Base-by-base conservation (phyloP, 208 protist genomes). In the Leishmania tropica region DNA sequence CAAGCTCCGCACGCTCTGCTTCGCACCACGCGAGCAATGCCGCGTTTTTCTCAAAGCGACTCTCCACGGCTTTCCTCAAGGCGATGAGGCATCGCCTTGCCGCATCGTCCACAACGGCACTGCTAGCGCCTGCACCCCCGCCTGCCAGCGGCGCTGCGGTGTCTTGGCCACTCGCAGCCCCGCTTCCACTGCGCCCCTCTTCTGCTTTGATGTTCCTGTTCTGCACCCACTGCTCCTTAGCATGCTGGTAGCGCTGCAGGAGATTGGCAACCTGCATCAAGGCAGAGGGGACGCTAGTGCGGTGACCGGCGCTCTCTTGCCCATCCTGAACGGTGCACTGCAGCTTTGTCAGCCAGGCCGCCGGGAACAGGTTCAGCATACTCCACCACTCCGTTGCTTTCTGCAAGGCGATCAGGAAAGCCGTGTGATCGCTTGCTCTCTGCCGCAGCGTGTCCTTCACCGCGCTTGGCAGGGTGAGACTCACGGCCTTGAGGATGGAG, bases 311-410 rank as follows among this genome's bases (percentile, higher is more conserved):
- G 7, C 79, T 79, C 58, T 85, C 81, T 60, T 88, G 83, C 35
- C 81, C 85, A 0, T 78, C 76, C 40, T 86, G 83, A 37, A 76
- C 60, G 51, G 83, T 83, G 71, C 51, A 56, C n/a, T 86, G 85
- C 54, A 98, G 79, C 64, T 91, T 88, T 3, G 80, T 75, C 40
- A 97, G 85, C 95, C 95, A 98, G 40, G 84, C 80, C 21, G 75
- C 81, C 2, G 95, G 91, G 68, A 98, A 98, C n/a, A 96, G 83
- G 42, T 91, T 86, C 28, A 98, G 87, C 83, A 89, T 84, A 28
- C 83, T 80, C 94, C 95, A 98, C 94, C 93, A 96, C 54, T 74
- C 85, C 54, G 88, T 65, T 35, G 92, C 92, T 75, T 93, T 93
- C 40, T 83, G 76, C 40, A 96, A 74, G 2, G 87, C 90, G 2